These are phyloP conservation scores for Hypomyces perniciosus DNA, from an alignment of 2,329 filamentous ascomycete genomes.

Conservation along the genomic window DNA sequence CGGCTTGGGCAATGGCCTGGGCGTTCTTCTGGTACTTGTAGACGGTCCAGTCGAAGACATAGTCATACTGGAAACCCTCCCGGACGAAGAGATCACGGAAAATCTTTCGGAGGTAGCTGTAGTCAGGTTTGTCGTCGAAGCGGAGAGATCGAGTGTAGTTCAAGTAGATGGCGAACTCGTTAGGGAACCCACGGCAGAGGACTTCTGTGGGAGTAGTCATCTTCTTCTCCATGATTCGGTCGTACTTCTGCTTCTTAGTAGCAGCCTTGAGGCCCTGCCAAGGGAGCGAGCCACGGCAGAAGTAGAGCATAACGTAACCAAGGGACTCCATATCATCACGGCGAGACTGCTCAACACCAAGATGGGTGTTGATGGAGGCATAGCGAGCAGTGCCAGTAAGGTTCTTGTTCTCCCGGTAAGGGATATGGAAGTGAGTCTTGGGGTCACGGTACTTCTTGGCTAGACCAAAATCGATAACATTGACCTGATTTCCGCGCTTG, in stretches of 20 bases:
- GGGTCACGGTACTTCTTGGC: constrained; percentile 99
- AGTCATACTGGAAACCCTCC: constrained; percentile 99
- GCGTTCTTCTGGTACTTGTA: constrained; percentile 99
- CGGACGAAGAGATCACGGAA: constrained; percentile 99
- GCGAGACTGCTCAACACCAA: constrained; percentile 97
- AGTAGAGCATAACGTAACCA: constrained; percentile 99
- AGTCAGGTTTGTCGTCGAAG: constrained; percentile 99
- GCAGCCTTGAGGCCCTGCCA: constrained; percentile 99
- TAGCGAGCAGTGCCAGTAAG: constrained; percentile 97
- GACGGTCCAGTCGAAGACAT: constrained; percentile 99
- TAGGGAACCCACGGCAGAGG: constrained; percentile 97
- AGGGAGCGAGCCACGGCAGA: constrained; percentile 95
- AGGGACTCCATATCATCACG: constrained; percentile 99
- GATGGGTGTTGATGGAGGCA: constrained; percentile 96
- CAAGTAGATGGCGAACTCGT: constrained; percentile 98
- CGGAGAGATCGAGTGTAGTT: constrained; percentile 98
- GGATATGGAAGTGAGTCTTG: constrained; percentile 99
- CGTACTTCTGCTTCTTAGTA: constrained; percentile 99
- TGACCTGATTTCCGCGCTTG: constrained; percentile 98
- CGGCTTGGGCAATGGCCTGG: constrained; percentile 83
- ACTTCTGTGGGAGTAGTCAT: constrained; percentile 99
- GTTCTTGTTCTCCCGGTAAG: constrained; percentile 99
- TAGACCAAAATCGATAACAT: constrained; percentile 97
- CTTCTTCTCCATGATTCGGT: constrained; percentile 99
- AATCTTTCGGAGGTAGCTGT: constrained; percentile 99